A percentile compares a stretch with the other conserved stretches of the same genome.
Conservation (phyloP, 345 rosid genomes). For the Pelargonium nanum region DNA sequence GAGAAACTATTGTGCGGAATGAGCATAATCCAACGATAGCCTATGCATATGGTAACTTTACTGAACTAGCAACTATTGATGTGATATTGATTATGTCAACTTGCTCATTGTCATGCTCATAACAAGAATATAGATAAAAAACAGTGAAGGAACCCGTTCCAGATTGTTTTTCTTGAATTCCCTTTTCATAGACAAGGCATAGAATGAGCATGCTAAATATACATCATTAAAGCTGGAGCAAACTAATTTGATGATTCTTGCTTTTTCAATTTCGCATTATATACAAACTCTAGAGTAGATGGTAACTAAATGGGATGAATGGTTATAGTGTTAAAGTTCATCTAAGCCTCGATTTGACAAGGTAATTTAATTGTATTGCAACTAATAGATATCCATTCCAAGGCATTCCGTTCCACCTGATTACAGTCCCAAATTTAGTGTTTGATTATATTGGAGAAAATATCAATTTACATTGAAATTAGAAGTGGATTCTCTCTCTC, state of each 20-base stretch:
- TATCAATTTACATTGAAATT: too few species aligned
- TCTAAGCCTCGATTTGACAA: too few species aligned
- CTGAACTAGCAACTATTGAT: conserved; percentile 1
- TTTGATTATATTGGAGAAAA: too few species aligned
- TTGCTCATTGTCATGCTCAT: background rate
- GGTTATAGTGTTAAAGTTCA: background rate
- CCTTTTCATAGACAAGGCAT: background rate
- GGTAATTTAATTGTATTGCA: too few species aligned
- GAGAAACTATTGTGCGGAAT: conserved; percentile 81
- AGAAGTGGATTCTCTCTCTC: too few species aligned
- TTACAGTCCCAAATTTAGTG: too few species aligned
- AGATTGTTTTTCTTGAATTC: background rate
- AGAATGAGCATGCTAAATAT: background rate
- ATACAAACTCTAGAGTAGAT: too few species aligned
- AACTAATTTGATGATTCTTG: background rate
- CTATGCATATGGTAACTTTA: conserved; percentile 81
- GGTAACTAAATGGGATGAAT: background rate
- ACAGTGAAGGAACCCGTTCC: background rate
- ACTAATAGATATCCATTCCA: too few species aligned
- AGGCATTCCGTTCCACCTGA: too few species aligned
- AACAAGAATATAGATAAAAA: background rate
- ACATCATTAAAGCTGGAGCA: background rate
- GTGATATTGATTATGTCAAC: too few species aligned
- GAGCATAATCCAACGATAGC: conserved; percentile 84
- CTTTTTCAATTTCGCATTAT: too few species aligned